These are phyloP conservation scores for Fusarium sambucinum DNA, from an alignment of 2,329 filamentous ascomycete genomes.

Conservation along the genomic window DNA sequence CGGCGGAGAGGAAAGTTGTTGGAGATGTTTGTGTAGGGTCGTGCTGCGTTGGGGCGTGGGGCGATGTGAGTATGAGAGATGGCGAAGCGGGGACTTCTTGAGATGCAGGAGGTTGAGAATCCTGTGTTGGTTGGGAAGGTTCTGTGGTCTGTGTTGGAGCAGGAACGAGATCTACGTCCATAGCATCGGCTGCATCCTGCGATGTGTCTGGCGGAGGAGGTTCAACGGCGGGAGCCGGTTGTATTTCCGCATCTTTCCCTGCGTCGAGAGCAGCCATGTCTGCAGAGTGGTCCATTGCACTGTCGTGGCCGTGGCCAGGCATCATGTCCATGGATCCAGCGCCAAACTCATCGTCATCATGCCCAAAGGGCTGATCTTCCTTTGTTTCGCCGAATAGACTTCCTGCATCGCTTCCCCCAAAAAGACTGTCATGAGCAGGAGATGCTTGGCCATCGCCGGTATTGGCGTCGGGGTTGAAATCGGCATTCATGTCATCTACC, in stretches of 20 bases:
- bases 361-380: constrained; percentile 73
- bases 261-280: constrained; percentile 55
- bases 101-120: constrained; percentile 10
- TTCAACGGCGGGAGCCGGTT: constrained; percentile 41
- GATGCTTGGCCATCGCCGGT: constrained; percentile 68
- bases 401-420: constrained; percentile 81
- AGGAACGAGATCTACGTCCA: constrained; percentile 48
- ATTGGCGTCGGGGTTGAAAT: constrained; percentile 41
- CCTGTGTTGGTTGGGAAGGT: constrained; percentile 20
- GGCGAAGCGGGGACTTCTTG: constrained; percentile 43
- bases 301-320: constrained; percentile 55
- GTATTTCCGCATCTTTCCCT: constrained; percentile 47
- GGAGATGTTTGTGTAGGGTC: constrained; percentile 73
- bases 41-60: constrained; percentile 56
- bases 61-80: constrained; percentile 52
- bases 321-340: constrained; percentile 72
- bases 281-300: constrained; percentile 58
- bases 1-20: constrained; percentile 87
- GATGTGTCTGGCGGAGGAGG: constrained; percentile 26
- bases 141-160: constrained; percentile 28
- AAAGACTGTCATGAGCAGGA: constrained; percentile 82
- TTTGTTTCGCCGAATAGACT: constrained; percentile 87
- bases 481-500: constrained; percentile 33
- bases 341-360: constrained; percentile 87
- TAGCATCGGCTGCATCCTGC: constrained; percentile 41